Evolutionary conservation across 768 basidiomycete genomes (phyloP), one percentile per base, ranked within the genome.

Genomic region (Tylopilus vinaceipallidus): DNA sequence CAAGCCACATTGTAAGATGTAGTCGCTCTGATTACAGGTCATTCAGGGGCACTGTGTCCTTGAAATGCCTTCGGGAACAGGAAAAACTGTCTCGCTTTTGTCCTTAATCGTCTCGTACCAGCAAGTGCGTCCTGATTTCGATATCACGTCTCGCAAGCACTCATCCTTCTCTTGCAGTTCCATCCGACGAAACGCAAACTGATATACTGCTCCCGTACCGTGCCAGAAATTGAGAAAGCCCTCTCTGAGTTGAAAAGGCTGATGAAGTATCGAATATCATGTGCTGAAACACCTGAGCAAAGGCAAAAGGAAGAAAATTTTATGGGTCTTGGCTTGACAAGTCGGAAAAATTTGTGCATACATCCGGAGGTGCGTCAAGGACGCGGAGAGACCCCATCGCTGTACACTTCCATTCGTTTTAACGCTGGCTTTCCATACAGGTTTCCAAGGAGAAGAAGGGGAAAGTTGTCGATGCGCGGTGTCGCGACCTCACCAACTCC

Each of bases 41-140:
- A 32, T 58, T 32, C 63, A 98, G 94, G 97, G 97, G 42, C 97
- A 99, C 59, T 98, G 97, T 67, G 92, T 98, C n/a, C 79, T 99
- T 32, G 97, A 99, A 75, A 99, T 99, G 97, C 97, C 97, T 54
- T 98, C 97, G 11, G 97, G 97, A 14, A 99, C 97, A 19, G 97
- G 97, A 20, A 99, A 99, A 75, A 99, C 97, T 0, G 97, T 99
- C 22, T 98, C 94, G 11, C 75, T 99, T 9, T 76, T 99, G 16
- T 94, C 91, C 2, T 72, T 99, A 48, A 99, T 99, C 71, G 88
- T 99, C 32, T 97, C 95, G 13, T 99, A 98, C 64, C 95, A 98
- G 71, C 94, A 97, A 75, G 95, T 63, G 27, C 34, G 27, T 90
- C 57, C 23, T 13, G 4, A 17, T 40, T 39, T 16, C 3, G 14